Conservation (phyloP, 2,329 filamentous ascomycete species). For the Fusarium scirpi region DNA sequence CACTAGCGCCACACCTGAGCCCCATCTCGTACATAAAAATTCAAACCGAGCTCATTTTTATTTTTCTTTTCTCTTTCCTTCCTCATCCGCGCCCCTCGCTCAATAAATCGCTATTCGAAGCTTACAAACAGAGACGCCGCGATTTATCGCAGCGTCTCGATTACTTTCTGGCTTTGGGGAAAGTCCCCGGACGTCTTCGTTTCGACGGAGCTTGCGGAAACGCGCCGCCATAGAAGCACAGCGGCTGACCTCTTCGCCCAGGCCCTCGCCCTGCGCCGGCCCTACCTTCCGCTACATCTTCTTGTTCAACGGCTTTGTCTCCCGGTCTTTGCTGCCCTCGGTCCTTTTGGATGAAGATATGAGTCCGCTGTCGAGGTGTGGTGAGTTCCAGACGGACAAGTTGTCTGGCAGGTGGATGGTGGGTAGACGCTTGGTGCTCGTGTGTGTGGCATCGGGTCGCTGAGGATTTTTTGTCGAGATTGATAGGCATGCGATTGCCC, state of each 20-base stretch:
- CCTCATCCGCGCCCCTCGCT: slow-evolving; percentile 80
- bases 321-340: slow-evolving; percentile 52
- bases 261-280: slow-evolving; percentile 59
- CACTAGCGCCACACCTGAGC: slow-evolving; percentile 35
- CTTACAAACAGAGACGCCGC: slow-evolving; percentile 82
- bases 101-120: slow-evolving; percentile 99
- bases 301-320: slow-evolving; percentile 16
- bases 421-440: slow-evolving; percentile 62
- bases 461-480: slow-evolving; percentile 86
- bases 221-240: slow-evolving; percentile 99
- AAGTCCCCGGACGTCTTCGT: slow-evolving; percentile 95
- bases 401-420: slow-evolving; percentile 52
- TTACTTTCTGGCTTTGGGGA: slow-evolving; percentile 85
- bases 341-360: slow-evolving; percentile 85
- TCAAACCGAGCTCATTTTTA: slow-evolving; percentile 17
- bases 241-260: slow-evolving; percentile 83
- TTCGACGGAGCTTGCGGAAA: slow-evolving; percentile 78
- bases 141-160: slow-evolving; percentile 47
- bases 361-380: slow-evolving; percentile 71
- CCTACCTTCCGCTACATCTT: slow-evolving; percentile 62
- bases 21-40: slow-evolving; percentile 46
- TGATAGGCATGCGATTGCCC: slow-evolving; percentile 99
- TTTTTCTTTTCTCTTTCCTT: slow-evolving; percentile 44
- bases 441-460: slow-evolving; percentile 58
- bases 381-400: slow-evolving; percentile 28